Percentiles rank a stretch among this genome's conserved stretches.
Conservation (phyloP, 176 grass and related monocot genomes). For the Ananas comosus region DNA sequence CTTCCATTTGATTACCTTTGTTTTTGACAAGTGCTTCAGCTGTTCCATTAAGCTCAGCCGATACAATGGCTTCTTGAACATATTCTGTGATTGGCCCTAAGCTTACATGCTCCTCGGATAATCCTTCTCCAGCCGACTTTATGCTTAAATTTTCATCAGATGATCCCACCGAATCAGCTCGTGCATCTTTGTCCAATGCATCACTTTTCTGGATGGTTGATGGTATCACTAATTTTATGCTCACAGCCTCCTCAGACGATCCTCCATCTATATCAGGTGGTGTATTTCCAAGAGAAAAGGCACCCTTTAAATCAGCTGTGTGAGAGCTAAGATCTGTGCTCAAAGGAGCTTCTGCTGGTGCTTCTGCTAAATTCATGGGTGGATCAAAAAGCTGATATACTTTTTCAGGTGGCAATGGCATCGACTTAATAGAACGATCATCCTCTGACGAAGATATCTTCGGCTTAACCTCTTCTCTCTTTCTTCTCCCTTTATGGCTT, state of each 20-base stretch:
- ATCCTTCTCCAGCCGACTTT: slow-evolving; percentile 2
- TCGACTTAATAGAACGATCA: slow-evolving; percentile 11
- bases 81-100: not conserved
- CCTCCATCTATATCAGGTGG: slow-evolving; percentile 8
- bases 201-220: slow-evolving; percentile 31
- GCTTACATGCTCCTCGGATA: not conserved
- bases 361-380: slow-evolving; percentile 5
- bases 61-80: no score
- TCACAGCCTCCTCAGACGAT: slow-evolving; percentile 40
- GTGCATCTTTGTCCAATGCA: slow-evolving; percentile 18
- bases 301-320: not conserved
- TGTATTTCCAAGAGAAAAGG: slow-evolving; percentile 9
- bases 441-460: slow-evolving; percentile 24
- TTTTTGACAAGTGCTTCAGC: not conserved
- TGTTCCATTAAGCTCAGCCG: not conserved
- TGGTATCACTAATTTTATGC: slow-evolving; percentile 44
- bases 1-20: not conserved
- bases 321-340: slow-evolving; percentile 3
- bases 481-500: slow-evolving; percentile 9
- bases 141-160: slow-evolving; percentile 1
- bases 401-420: slow-evolving; percentile 18
- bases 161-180: not conserved
- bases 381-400: slow-evolving; percentile 27
- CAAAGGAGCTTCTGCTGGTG: slow-evolving; percentile 16
- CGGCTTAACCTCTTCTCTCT: slow-evolving; percentile 12